Percentiles rank a stretch among this genome's conserved stretches.
Conservation (phyloP, 1,139 yeast species). For the Kluyveromyces sp. region DNA sequence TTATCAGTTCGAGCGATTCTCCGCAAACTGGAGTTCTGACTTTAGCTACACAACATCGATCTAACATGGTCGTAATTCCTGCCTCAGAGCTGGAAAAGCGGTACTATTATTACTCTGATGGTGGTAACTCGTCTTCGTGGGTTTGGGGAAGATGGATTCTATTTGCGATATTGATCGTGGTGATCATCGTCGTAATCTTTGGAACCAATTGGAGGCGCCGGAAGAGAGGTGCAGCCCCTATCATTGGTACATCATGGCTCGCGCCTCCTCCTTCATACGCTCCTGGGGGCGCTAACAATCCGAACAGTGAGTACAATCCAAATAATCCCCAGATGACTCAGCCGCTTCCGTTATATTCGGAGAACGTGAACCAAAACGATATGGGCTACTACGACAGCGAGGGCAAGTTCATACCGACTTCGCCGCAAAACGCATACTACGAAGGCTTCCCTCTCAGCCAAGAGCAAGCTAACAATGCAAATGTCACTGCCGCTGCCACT, state of each 20-base stretch:
- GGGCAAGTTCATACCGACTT: slow-evolving; percentile 45
- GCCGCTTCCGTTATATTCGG: slow-evolving; percentile 62
- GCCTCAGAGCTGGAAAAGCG: background rate
- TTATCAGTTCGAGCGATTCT: too few relatives aligned
- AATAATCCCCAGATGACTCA: slow-evolving; percentile 28
- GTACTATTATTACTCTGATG: background rate
- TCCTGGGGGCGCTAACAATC: too few relatives aligned
- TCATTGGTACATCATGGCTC: slow-evolving; percentile 83
- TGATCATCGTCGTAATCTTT: slow-evolving; percentile 47
- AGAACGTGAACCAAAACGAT: slow-evolving; percentile 58
- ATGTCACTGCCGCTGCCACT: background rate
- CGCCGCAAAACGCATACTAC: slow-evolving; percentile 20
- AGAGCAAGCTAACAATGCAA: background rate
- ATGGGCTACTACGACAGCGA: slow-evolving; percentile 72
- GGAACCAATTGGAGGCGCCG: slow-evolving; percentile 53
- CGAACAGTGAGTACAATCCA: slow-evolving; percentile 45
- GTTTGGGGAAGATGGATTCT: slow-evolving; percentile 42
- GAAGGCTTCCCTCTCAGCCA: slow-evolving; percentile 10
- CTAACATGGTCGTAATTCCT: background rate
- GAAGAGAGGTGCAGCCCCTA: slow-evolving; percentile 57
- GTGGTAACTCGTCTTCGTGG: slow-evolving; percentile 1
- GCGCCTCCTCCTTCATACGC: slow-evolving; percentile 89
- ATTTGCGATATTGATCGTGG: slow-evolving; percentile 40
- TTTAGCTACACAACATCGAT: background rate
- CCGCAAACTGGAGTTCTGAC: too few relatives aligned